Percentiles rank a stretch among this genome's conserved stretches.
Evolutionary conservation across 2,329 filamentous ascomycete genomes (phyloP).

Genomic region (Microcera coccophila): DNA sequence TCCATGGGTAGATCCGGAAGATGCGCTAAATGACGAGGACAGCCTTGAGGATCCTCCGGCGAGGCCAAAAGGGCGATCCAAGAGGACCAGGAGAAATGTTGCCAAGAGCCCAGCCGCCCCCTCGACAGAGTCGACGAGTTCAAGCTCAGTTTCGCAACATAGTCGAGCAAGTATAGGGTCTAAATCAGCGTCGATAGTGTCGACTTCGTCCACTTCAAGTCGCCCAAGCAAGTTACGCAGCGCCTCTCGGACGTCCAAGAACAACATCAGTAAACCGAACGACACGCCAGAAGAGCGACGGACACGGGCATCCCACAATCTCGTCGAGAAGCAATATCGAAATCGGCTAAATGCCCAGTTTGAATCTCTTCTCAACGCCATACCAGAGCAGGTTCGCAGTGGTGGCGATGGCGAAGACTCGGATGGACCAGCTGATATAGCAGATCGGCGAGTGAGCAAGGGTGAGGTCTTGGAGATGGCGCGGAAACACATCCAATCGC

Average conservation of each 20-base stretch:
- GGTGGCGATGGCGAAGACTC: constrained; percentile 20
- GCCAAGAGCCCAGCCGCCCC: constrained; percentile 12
- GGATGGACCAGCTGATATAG: constrained; percentile 18
- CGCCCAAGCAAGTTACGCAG: constrained; percentile 26
- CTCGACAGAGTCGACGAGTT: constrained; percentile 22
- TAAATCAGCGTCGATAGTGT: constrained; percentile 22
- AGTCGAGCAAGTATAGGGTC: constrained; percentile 22
- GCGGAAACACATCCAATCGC: constrained; percentile 23
- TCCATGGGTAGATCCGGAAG: constrained; percentile 25
- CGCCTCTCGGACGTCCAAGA: constrained; percentile 27
- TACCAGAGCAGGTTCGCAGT: constrained; percentile 21
- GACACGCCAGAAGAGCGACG: constrained; percentile 26
- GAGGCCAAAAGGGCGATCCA: constrained; percentile 11
- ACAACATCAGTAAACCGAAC: constrained; percentile 22
- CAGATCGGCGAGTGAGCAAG: constrained; percentile 24
- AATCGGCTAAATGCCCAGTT: constrained; percentile 27
- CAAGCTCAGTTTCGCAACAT: constrained; percentile 22
- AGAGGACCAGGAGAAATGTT: constrained; percentile 16
- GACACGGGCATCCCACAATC: constrained; percentile 27
- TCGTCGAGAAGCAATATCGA: constrained; percentile 28
- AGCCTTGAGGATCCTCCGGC: not conserved
- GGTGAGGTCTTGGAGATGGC: constrained; percentile 29
- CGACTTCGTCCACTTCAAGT: constrained; percentile 24
- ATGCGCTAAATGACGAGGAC: constrained; percentile 9
- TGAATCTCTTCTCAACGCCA: constrained; percentile 21